These are phyloP conservation scores for Ceratocystis ficicola DNA, from an alignment of 2,329 filamentous ascomycete species.

Conservation along the genomic window DNA sequence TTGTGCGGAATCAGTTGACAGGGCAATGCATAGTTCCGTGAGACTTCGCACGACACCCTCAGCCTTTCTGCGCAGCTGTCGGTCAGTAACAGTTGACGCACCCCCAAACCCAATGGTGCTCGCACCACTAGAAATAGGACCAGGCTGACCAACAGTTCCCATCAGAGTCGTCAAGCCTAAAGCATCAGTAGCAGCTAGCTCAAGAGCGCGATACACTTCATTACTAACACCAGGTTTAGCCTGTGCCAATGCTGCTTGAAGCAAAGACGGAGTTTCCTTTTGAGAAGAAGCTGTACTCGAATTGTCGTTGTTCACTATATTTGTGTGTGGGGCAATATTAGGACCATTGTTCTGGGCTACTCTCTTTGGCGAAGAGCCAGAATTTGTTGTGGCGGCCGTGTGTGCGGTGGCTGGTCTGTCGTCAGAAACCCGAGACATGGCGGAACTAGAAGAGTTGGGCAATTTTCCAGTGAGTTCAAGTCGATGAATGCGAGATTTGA, in stretches of 20 bases:
- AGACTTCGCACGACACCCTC: constrained; percentile 87
- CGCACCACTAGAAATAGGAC: constrained; percentile 54
- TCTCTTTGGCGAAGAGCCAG: constrained; percentile 70
- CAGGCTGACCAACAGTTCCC: constrained; percentile 55
- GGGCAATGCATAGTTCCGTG: constrained; percentile 79
- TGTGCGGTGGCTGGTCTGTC: constrained; percentile 84
- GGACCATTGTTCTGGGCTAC: constrained; percentile 32
- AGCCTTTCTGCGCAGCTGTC: constrained; percentile 77
- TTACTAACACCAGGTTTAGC: constrained; percentile 56
- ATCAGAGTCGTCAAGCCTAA: constrained; percentile 67
- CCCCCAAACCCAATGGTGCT: constrained; percentile 45
- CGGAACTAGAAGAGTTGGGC: constrained; percentile 68
- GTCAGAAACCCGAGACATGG: constrained; percentile 59
- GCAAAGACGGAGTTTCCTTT: constrained; percentile 58
- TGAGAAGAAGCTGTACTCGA: constrained; percentile 34
- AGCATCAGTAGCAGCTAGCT: constrained; percentile 71
- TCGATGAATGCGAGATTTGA: constrained; percentile 84
- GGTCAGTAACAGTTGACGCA: constrained; percentile 50
- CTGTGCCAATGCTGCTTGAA: constrained; percentile 71
- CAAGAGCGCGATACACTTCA: constrained; percentile 66
- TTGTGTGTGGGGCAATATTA: constrained; percentile 36
- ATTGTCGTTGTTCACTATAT: constrained; percentile 31
- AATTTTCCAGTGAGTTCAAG: constrained; percentile 83
- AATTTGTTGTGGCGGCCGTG: constrained; percentile 81
- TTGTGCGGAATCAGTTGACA: constrained; percentile 49